Evolutionary conservation across 2,329 filamentous ascomycete species (phyloP), one percentile per base, ranked within the genome.

Genomic region (Lecanoromycetidae sp.): DNA sequence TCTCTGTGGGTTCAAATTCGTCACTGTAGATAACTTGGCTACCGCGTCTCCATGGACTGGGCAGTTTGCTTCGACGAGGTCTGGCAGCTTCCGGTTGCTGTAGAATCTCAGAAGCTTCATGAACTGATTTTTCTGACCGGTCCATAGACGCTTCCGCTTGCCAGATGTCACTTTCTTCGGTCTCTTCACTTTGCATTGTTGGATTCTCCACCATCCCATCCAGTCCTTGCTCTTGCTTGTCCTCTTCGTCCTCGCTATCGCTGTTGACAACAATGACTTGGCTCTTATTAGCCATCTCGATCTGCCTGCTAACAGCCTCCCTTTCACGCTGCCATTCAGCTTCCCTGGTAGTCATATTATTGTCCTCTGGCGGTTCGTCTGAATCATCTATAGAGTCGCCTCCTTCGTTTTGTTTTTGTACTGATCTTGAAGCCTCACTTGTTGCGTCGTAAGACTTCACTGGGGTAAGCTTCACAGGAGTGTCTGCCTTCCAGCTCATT

Each of bases 161-260:
- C 69, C 69, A 71, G 23, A 71, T 70, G 44, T 71, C 68, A 42
- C 63, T 47, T 12, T 60, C 66, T 32, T 64, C 64, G 13, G 61
- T 58, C 10, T 61, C 59, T 9, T 57, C 56, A 4, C n/a, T 25
- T n/a, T n/a, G 23, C 30, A 22, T 37, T 40, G 10, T n/a, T 36
- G 12, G 48, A 48, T 32, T 34, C 40, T 29, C n/a, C n/a, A n/a
- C n/a, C n/a, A n/a, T n/a, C n/a, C n/a, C n/a, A n/a, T 39, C 27
- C 5, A 15, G n/a, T 12, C 17, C 46, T 19, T 50, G 26, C 10
- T 9, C 22, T 15, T 33, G 33, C 22, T 47, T 44, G 22, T 52
- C 46, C 17, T 56, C 46, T 6, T 52, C 49, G 12, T 57, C 42
- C 26, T 53, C 42, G 13, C 55, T 45, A 17, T 51, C 52, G 36